Evolutionary conservation across 768 basidiomycete genomes (phyloP), one percentile per base, ranked within the genome.

Genomic region (Arthromyces matolae): DNA sequence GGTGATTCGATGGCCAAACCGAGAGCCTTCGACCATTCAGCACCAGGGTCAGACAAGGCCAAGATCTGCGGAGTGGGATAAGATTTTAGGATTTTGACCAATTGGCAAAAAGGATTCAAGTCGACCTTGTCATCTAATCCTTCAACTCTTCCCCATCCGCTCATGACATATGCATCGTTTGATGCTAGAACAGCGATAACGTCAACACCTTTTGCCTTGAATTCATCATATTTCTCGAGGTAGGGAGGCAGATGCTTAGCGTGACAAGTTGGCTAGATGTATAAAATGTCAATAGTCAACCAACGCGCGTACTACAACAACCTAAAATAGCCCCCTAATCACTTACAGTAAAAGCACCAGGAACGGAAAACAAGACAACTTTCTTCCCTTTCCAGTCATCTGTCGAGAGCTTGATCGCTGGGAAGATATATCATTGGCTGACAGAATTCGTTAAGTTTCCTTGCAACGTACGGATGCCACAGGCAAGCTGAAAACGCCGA

Each of bases 301-400:
- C n/a, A n/a, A n/a, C n/a, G n/a, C n/a, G n/a, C n/a, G n/a, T n/a
- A n/a, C n/a, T n/a, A n/a, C n/a, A n/a, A n/a, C n/a, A n/a, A n/a
- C n/a, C n/a, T n/a, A 5, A 14, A 29, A 1, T 14, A 20, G 8
- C 19, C 12, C 12, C 12, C n/a, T 16, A 37, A 31, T 32, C n/a
- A 58, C 82, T 50, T 52, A 88, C 87, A 13, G 87, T 87, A 71
- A 89, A 89, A 13, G 87, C 86, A 37, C 89, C 89, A 14, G 88
- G 89, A 27, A 89, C 86, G 47, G 85, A 72, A 63, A 91, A 76
- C 43, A 90, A 60, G 29, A 90, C 84, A 42, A 91, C 85, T 63
- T 85, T 87, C 73, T 91, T 91, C 60, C 82, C 83, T 64, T 83
- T 84, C 85, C 85, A 89, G 38, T 77, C 72, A 49, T 81, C 70